Base-by-base conservation (phyloP, 306 rosid genomes). In the Pyrus bretschneideri region DNA sequence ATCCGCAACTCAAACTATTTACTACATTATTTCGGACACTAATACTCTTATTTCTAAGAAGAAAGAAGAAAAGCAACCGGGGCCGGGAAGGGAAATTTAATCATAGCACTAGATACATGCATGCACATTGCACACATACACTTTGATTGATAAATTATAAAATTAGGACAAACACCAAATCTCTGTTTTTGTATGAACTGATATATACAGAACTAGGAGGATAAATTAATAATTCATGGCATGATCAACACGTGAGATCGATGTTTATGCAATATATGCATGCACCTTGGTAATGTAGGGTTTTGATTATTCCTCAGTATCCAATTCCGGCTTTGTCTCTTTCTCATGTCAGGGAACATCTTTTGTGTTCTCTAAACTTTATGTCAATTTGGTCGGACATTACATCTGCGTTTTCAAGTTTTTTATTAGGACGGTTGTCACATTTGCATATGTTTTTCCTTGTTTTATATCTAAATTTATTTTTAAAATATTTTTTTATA, bases 221-320 rank as follows among this genome's bases (percentile, higher is more conserved):
- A 58, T 6, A 14, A 19, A 52, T 51, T 51, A 13, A 35, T 7
- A 30, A 42, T 58, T 22, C 3, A 15, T 9, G 29, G 59, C 77
- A 60, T 42, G 40, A 60, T 60, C 44, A 10, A 44, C 77, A 73
- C 69, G 77, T 73, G 77, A 4, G 21, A 64, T 15, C 19, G 21
- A 64, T 15, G 42, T 33, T 7, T 18, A 23, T 14, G 17, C 19
- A 9, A 3, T 45, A 22, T 6, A 22, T 42, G 57, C 78, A 74
- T 62, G 70, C 70, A 74, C 78, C 78, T 74, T 29, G 58, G 45
- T 44, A 42, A 73, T 60, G 63, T 19, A 44, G 11, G 45, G 45
- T 19, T 44, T 29, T 61, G 11, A 42, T 74, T 11, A 35, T 42
- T 73, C 51, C 4, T 38, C 15, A 38, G 77, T 40, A 15, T 73